Percentiles rank a stretch among this genome's conserved stretches.
Evolutionary conservation across 2,329 filamentous ascomycete species (phyloP).

Genomic region (Colletotrichum limetticola): DNA sequence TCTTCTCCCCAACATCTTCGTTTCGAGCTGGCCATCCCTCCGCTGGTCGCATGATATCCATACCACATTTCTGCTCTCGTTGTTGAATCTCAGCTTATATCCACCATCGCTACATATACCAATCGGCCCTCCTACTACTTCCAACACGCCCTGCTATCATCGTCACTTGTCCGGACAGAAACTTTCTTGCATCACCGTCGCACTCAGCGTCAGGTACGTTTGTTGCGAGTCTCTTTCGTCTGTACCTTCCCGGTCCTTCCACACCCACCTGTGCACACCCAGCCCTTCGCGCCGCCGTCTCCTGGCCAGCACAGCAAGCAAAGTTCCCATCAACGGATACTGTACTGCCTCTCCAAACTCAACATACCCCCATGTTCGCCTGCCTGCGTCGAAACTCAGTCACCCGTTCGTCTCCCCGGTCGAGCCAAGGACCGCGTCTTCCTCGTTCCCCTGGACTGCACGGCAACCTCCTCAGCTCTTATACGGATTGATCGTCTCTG

Average conservation of each 20-base stretch:
- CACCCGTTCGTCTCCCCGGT: slow-evolving; percentile 12
- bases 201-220: slow-evolving; percentile 17
- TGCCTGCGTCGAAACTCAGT: slow-evolving; percentile 18
- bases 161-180: not conserved
- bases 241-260: not conserved
- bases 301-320: slow-evolving; percentile 3
- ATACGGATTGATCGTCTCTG: slow-evolving; percentile 13
- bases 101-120: not conserved
- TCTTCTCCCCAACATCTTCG: not conserved
- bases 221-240: slow-evolving; percentile 13
- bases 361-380: slow-evolving; percentile 29
- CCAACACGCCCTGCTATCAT: not conserved
- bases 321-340: slow-evolving; percentile 24
- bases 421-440: slow-evolving; percentile 3
- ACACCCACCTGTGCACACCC: not conserved
- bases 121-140: not conserved
- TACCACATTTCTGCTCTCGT: not conserved
- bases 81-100: not conserved
- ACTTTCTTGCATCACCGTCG: slow-evolving; percentile 2
- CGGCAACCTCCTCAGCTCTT: slow-evolving; percentile 15
- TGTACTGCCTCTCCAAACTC: slow-evolving; percentile 26
- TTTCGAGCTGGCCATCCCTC: not conserved
- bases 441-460: slow-evolving; percentile 13
- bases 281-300: slow-evolving; percentile 12
- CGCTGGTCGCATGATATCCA: not conserved